Percentiles rank a stretch among this genome's conserved stretches.
These are phyloP conservation scores for Pezicula radicicola DNA, from an alignment of 2,329 filamentous ascomycete species.

Conservation along the genomic window DNA sequence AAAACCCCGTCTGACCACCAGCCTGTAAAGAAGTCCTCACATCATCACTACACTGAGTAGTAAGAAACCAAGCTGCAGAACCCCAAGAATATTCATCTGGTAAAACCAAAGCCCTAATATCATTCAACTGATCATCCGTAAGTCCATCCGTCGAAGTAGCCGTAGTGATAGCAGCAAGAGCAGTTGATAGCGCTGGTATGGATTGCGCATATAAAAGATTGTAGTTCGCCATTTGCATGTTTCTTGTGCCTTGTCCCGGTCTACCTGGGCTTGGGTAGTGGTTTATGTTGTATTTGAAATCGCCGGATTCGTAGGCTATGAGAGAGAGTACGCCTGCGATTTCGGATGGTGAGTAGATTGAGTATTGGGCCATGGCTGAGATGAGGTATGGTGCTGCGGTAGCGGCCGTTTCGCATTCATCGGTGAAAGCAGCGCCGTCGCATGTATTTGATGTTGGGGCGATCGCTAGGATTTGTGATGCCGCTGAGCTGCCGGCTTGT, in stretches of 20 bases:
- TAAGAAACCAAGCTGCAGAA: slow-evolving; percentile 59
- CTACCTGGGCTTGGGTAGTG: slow-evolving; percentile 44
- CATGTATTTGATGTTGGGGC: slow-evolving; percentile 46
- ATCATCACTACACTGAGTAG: slow-evolving; percentile 45
- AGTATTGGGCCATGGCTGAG: slow-evolving; percentile 50
- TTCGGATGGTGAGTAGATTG: slow-evolving; percentile 46
- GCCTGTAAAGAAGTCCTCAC: slow-evolving; percentile 39
- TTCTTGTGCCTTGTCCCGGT: slow-evolving; percentile 60
- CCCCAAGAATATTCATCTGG: slow-evolving; percentile 51
- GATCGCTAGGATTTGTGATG: slow-evolving; percentile 32
- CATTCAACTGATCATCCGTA: slow-evolving; percentile 34
- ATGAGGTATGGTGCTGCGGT: slow-evolving; percentile 49
- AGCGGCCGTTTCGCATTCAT: slow-evolving; percentile 50
- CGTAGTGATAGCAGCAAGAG: slow-evolving; percentile 27
- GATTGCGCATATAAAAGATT: slow-evolving; percentile 52
- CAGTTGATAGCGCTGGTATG: slow-evolving; percentile 37
- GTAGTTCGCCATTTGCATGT: slow-evolving; percentile 58
- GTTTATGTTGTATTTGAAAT: slow-evolving; percentile 62
- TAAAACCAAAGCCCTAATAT: slow-evolving; percentile 47
- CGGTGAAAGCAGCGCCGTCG: slow-evolving; percentile 34
- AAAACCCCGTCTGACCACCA: slow-evolving; percentile 45
- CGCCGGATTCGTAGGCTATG: slow-evolving; percentile 57
- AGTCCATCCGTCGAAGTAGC: slow-evolving; percentile 25
- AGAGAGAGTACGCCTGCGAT: slow-evolving; percentile 58
- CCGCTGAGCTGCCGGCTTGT: slow-evolving; percentile 8